Evolutionary conservation across 1,139 yeast genomes (phyloP).

Genomic region (Saccharomycopsis hybrid): DNA sequence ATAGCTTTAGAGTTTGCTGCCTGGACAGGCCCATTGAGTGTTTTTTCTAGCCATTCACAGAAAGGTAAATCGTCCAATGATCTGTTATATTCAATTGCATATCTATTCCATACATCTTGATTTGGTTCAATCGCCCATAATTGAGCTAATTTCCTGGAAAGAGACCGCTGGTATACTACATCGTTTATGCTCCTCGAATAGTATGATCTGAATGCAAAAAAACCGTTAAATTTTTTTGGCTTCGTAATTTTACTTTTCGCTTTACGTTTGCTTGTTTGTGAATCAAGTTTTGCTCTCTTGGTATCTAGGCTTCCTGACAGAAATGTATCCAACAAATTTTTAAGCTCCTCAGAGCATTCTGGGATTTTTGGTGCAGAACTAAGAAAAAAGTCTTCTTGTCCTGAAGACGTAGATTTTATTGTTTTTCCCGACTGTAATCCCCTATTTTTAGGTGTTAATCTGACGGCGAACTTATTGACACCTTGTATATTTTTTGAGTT

Average conservation of each 20-base stretch:
- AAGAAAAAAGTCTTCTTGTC: not conserved
- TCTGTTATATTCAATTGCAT: slow-evolving; percentile 31
- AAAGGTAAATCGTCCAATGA: not conserved
- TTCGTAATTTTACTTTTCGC: not conserved
- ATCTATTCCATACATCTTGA: slow-evolving; percentile 31
- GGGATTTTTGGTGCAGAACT: not conserved
- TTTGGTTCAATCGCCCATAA: slow-evolving; percentile 31
- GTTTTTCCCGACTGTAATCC: too few relatives aligned
- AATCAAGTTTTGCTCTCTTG: too few relatives aligned
- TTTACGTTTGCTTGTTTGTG: too few relatives aligned
- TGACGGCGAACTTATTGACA: too few relatives aligned
- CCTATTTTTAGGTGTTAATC: too few relatives aligned
- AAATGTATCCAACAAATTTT: not conserved
- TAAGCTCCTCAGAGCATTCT: slow-evolving; percentile 1
- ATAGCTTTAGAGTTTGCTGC: too few relatives aligned
- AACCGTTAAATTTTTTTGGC: slow-evolving; percentile 19
- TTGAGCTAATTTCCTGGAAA: slow-evolving; percentile 28
- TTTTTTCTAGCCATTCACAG: slow-evolving; percentile 27
- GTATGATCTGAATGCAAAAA: slow-evolving; percentile 35
- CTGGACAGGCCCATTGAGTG: too few relatives aligned
- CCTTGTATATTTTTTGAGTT: too few relatives aligned
- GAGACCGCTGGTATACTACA: slow-evolving; percentile 21
- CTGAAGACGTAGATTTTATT: too few relatives aligned
- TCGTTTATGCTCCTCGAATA: slow-evolving; percentile 28
- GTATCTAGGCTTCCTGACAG: too few relatives aligned